Evolutionary conservation across 768 basidiomycete genomes (phyloP).

Genomic region (Termitomyces sp.): DNA sequence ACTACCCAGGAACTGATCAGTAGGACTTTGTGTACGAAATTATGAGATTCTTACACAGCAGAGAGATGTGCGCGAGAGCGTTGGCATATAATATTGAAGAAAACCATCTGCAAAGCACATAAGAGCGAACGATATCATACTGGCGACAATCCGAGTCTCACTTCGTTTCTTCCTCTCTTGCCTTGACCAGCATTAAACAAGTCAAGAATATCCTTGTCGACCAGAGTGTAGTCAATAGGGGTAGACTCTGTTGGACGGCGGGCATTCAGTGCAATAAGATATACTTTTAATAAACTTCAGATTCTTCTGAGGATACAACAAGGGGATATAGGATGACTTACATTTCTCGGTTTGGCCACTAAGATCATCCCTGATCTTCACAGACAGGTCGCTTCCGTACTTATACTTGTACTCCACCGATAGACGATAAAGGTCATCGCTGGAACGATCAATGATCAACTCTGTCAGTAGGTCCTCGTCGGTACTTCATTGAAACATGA

Average conservation of each 20-base stretch:
- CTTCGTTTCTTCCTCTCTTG: constrained; percentile 39
- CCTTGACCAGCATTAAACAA: constrained; percentile 39
- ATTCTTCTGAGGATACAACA: neutral
- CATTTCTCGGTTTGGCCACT: constrained; percentile 28
- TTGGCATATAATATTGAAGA: constrained; percentile 46
- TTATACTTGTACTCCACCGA: constrained; percentile 27
- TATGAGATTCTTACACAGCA: constrained; percentile 27
- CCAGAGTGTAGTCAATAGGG: constrained; percentile 33
- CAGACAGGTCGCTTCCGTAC: constrained; percentile 27
- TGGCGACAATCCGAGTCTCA: constrained; percentile 8
- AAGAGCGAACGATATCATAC: neutral
- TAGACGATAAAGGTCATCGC: constrained; percentile 30
- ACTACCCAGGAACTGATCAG: constrained; percentile 14
- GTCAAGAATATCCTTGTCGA: constrained; percentile 40
- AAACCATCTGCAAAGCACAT: constrained; percentile 22
- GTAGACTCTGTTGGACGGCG: constrained; percentile 35
- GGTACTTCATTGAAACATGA: constrained; percentile 20
- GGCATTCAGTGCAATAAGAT: constrained; percentile 43
- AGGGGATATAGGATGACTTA: constrained; percentile 18
- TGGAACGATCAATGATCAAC: constrained; percentile 35
- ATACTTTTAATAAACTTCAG: constrained; percentile 28
- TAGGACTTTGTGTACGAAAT: neutral
- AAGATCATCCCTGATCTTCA: constrained; percentile 30
- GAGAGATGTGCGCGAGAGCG: constrained; percentile 44
- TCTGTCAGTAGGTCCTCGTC: constrained; percentile 36